These are phyloP conservation scores for Colletotrichum viniferum DNA, from an alignment of 2,329 filamentous ascomycete species.

Conservation along the genomic window DNA sequence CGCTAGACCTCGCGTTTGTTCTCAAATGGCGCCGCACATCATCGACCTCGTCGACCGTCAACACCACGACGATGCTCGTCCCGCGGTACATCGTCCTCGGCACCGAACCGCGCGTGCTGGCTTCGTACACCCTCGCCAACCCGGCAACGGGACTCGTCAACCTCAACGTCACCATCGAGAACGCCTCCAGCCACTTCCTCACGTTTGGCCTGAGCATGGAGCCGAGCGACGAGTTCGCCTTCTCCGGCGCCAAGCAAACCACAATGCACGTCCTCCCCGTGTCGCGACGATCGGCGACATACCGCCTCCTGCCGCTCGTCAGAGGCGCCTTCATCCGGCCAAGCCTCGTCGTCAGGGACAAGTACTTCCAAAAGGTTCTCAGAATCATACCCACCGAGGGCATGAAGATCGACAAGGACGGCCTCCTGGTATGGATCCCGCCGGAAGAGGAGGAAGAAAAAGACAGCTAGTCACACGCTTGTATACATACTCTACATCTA, in stretches of 20 bases:
- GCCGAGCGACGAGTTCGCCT: slow-evolving; percentile 88
- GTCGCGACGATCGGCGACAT: slow-evolving; percentile 75
- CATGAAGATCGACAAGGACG: slow-evolving; percentile 69
- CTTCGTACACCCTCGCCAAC: slow-evolving; percentile 52
- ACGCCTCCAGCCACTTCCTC: slow-evolving; percentile 91
- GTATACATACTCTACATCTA: slow-evolving; percentile 17
- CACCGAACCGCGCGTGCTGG: slow-evolving; percentile 85
- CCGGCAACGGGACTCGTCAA: slow-evolving; percentile 41
- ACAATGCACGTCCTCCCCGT: slow-evolving; percentile 83
- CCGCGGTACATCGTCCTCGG: slow-evolving; percentile 82
- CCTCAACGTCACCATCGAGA: slow-evolving; percentile 76
- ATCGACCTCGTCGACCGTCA: slow-evolving; percentile 37
- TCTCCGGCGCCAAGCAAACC: slow-evolving; percentile 84
- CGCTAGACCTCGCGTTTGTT: slow-evolving; percentile 75
- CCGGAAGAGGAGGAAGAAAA: slow-evolving; percentile 38
- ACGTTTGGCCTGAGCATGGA: slow-evolving; percentile 95
- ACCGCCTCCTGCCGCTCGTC: slow-evolving; percentile 72
- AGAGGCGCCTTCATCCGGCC: slow-evolving; percentile 73
- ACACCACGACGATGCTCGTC: slow-evolving; percentile 73
- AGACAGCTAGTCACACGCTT: slow-evolving; percentile 2
- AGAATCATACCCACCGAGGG: slow-evolving; percentile 80
- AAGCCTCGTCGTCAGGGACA: slow-evolving; percentile 79
- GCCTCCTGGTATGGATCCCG: slow-evolving; percentile 67
- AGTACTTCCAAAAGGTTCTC: slow-evolving; percentile 91
- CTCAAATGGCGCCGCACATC: slow-evolving; percentile 75